Evolutionary conservation across 495 filamentous ascomycete genomes (phyloP).

Genomic region (Alectoria sarmentosa): DNA sequence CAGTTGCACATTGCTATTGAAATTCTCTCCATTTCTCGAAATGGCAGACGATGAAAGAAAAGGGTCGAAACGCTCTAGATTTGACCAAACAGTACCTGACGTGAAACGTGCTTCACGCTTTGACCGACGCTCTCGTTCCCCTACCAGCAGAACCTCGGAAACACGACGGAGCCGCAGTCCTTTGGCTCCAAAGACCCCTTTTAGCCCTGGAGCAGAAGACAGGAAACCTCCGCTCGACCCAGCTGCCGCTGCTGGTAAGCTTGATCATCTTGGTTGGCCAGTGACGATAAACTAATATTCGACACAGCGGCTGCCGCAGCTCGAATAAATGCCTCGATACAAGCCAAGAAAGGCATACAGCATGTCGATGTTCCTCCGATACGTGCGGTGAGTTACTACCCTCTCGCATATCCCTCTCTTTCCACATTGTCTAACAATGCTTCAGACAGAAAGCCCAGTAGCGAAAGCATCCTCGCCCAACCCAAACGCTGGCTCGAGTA

Average conservation of each 20-base stretch:
- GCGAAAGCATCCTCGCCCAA: slow-evolving; percentile 41
- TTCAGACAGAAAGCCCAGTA: slow-evolving; percentile 45
- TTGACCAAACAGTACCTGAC: slow-evolving; percentile 81
- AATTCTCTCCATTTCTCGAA: not conserved
- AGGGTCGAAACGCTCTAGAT: slow-evolving; percentile 74
- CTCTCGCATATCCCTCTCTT: no score
- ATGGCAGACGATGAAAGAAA: slow-evolving; percentile 81
- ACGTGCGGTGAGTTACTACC: slow-evolving; percentile 50
- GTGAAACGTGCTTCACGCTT: slow-evolving; percentile 65
- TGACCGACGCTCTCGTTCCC: slow-evolving; percentile 81
- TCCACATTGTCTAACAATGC: slow-evolving; percentile 25
- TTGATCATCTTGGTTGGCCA: not conserved
- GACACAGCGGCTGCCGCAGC: slow-evolving; percentile 78
- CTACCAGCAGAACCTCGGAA: slow-evolving; percentile 54
- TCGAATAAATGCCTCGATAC: slow-evolving; percentile 85
- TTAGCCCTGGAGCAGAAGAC: slow-evolving; percentile 43
- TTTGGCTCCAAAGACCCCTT: slow-evolving; percentile 43
- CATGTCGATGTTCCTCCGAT: slow-evolving; percentile 93
- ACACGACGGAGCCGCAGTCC: slow-evolving; percentile 75
- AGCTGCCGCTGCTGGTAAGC: slow-evolving; percentile 77
- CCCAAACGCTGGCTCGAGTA: slow-evolving; percentile 37
- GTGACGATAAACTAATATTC: slow-evolving; percentile 14
- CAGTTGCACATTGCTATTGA: not conserved
- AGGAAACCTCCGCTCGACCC: slow-evolving; percentile 54
- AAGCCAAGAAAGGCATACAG: slow-evolving; percentile 88